phyloP scores from a whole-genome alignment of 2,329 filamentous ascomycete genomes.

The Akanthomyces dipterigenus region DNA sequence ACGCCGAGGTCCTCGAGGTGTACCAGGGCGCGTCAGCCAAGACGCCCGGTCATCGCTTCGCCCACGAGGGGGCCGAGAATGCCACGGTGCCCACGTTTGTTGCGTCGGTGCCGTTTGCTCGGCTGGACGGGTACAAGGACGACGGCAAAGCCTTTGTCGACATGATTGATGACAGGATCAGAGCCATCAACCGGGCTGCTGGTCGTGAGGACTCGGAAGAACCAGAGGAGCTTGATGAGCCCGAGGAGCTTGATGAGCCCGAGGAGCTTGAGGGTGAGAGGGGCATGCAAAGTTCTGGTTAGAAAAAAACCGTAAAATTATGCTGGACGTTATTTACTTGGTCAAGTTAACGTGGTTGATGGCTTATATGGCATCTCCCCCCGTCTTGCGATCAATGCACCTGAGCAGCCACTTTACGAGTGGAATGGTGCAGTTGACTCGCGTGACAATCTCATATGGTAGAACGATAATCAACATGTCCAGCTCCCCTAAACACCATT shows the following conservation, averaged over 20 bases:
- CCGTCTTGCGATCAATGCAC: too few species aligned
- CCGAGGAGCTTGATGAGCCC: not conserved
- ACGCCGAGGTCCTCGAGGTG: not conserved
- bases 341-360: too few species aligned
- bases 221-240: not conserved
- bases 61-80: not conserved
- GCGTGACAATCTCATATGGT: too few species aligned
- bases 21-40: not conserved
- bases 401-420: too few species aligned
- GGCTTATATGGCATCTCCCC: too few species aligned
- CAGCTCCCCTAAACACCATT: too few species aligned
- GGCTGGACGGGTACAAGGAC: not conserved
- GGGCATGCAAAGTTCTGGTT: too few species aligned
- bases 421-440: too few species aligned
- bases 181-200: not conserved
- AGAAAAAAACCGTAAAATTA: too few species aligned
- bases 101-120: not conserved
- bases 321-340: too few species aligned
- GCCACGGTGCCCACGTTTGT: not conserved
- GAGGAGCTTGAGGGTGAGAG: too few species aligned
- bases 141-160: not conserved
- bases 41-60: not conserved
- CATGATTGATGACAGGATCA: not conserved
- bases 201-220: not conserved
- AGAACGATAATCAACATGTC: too few species aligned